Conservation (phyloP, 257 asterid genomes). For the Mentha longifolia region DNA sequence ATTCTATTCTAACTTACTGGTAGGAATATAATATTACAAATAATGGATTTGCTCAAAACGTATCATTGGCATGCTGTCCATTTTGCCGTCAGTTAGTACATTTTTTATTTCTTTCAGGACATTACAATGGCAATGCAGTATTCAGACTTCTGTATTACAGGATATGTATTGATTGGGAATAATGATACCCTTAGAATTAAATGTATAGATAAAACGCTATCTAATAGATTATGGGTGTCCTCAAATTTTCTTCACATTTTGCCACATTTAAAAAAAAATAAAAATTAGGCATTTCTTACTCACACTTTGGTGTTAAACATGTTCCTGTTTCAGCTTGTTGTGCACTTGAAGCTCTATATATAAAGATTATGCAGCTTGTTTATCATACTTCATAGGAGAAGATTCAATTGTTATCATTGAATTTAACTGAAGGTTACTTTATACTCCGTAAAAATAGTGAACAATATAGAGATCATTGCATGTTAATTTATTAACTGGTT, state of each 20-base stretch:
- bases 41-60: too few species aligned
- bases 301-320: too few species aligned
- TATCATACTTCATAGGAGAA: neutral
- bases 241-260: neutral
- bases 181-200: too few species aligned
- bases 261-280: neutral
- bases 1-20: too few species aligned
- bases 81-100: too few species aligned
- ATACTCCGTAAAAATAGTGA: neutral
- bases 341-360: neutral
- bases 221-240: neutral
- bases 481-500: neutral
- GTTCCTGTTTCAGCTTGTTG: neutral
- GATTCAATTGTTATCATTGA: neutral
- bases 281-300: neutral
- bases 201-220: too few species aligned
- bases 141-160: too few species aligned
- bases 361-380: constrained; percentile 9
- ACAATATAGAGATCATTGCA: neutral
- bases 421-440: neutral
- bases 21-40: too few species aligned
- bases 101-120: too few species aligned
- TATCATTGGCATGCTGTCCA: too few species aligned
- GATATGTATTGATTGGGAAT: too few species aligned
- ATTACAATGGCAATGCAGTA: too few species aligned